A percentile compares a stretch with the other conserved stretches of the same genome.
Conservation (phyloP, 106 monocot genomes). For the Platanthera guangdongensis region DNA sequence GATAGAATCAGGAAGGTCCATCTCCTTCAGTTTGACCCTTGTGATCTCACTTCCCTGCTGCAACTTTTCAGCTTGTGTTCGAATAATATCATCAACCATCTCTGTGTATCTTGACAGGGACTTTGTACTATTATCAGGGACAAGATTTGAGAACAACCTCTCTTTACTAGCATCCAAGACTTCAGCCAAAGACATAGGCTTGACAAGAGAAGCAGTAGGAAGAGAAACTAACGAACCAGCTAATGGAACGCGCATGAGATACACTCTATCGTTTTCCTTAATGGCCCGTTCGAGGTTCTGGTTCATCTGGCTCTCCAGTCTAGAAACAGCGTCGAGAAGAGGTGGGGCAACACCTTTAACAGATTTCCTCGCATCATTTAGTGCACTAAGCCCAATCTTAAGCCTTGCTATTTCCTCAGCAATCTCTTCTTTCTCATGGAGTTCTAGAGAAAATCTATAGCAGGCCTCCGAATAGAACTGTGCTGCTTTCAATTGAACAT, state of each 20-base stretch:
- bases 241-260: slow-evolving; percentile 60
- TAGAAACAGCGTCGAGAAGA: slow-evolving; percentile 52
- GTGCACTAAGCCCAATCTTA: slow-evolving; percentile 45
- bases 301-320: slow-evolving; percentile 48
- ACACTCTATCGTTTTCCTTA: slow-evolving; percentile 77
- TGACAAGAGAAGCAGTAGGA: slow-evolving; percentile 68
- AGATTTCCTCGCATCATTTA: slow-evolving; percentile 57
- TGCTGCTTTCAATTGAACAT: slow-evolving; percentile 51
- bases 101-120: slow-evolving; percentile 63
- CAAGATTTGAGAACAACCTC: slow-evolving; percentile 39
- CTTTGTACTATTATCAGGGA: slow-evolving; percentile 58
- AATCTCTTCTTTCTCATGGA: slow-evolving; percentile 74
- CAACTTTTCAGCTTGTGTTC: slow-evolving; percentile 59
- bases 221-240: slow-evolving; percentile 37
- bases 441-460: slow-evolving; percentile 44
- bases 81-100: slow-evolving; percentile 65
- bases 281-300: slow-evolving; percentile 58
- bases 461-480: slow-evolving; percentile 75
- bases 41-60: slow-evolving; percentile 67
- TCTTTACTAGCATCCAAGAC: slow-evolving; percentile 67
- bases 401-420: slow-evolving; percentile 70
- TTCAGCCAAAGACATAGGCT: slow-evolving; percentile 40
- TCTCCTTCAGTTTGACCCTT: slow-evolving; percentile 61
- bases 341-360: slow-evolving; percentile 54
- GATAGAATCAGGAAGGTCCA: slow-evolving; percentile 71